These are phyloP conservation scores for Cicer bijugum DNA, from an alignment of 306 rosid species.

Conservation along the genomic window DNA sequence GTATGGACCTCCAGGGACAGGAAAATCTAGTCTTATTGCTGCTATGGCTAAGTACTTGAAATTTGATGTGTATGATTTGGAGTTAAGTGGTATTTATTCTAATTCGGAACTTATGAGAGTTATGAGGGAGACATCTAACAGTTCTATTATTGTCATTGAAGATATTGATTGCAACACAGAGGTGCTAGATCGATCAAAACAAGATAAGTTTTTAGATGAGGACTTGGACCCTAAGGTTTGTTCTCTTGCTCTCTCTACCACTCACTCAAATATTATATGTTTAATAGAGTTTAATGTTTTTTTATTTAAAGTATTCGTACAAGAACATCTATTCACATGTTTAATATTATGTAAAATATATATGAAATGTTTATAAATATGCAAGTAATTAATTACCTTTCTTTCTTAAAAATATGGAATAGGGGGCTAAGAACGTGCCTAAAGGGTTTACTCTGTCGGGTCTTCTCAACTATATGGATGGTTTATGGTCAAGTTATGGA, in stretches of 20 bases:
- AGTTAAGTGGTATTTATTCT: slow-evolving; percentile 39
- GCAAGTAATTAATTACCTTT: background rate
- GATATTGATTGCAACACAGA: slow-evolving; percentile 53
- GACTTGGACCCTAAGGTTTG: slow-evolving; percentile 5
- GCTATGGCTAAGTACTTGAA: slow-evolving; percentile 51
- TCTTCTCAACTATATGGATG: slow-evolving; percentile 61
- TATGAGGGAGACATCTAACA: slow-evolving; percentile 38
- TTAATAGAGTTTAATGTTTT: background rate
- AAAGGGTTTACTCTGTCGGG: slow-evolving; percentile 50
- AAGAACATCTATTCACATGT: too few relatives aligned
- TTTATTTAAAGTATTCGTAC: background rate
- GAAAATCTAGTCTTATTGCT: slow-evolving; percentile 54
- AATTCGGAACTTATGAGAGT: slow-evolving; percentile 40
- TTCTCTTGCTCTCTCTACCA: background rate
- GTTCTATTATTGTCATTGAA: slow-evolving; percentile 55
- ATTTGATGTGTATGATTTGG: slow-evolving; percentile 57
- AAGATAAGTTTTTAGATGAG: background rate
- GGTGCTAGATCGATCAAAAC: slow-evolving; percentile 40
- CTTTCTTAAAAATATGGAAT: background rate
- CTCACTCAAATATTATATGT: background rate
- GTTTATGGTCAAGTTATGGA: slow-evolving; percentile 67
- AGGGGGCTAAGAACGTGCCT: background rate
- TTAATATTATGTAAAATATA: too few relatives aligned
- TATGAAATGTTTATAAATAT: too few relatives aligned
- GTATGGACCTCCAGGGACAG: slow-evolving; percentile 57